Base-by-base conservation (phyloP, 352 stramenopile species). In the Phytophthora idaei region DNA sequence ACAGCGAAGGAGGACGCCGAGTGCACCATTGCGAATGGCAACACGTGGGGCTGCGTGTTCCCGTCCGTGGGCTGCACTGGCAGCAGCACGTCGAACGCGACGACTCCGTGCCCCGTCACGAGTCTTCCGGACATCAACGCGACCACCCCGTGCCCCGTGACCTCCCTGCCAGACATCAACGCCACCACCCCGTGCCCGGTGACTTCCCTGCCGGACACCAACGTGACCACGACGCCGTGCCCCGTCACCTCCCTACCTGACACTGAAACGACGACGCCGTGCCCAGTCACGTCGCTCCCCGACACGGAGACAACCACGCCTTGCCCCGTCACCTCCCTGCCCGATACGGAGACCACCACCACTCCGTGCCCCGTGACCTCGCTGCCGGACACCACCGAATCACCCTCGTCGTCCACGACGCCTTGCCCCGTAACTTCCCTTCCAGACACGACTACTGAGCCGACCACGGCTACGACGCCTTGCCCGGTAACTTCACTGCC, bases 11-110 rank as follows among this genome's bases (percentile, higher is more conserved):
- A 83, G 53, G 69, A 83, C 62, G 66, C 72, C 2, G 34, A 73
- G 58, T 90, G 79, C 47, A 70, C 67, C 10, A 72, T 81, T 34
- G 71, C 86, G 44, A 77, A 62, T 14, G 64, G 63, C 6, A 44
- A 64, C 50, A 71, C 70, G 1, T 84, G 76, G 76, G 76, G 76
- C 42, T 84, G 76, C 31, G 67, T 75, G 2, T 77, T 77, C 60
- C 56, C 67, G 17, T 64, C 67, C 9, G 56, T 74, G 25, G 67
- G 67, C n/a, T 74, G 67, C 61, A 53, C 61, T 5, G 48, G 55
- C 36, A 63, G 55, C 25, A 34, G 11, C 45, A 36, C 27, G 25
- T 28, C 27, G 45, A 51, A 51, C 55, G 36, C 46, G 15, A 57
- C 66, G 8, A 66, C 57, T 3, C 63, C 57, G 10, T 67, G 57